Percentiles rank a stretch among this genome's conserved stretches.
Evolutionary conservation across 352 stramenopile genomes (phyloP).

Genomic region (Phytophthora agathidicida): DNA sequence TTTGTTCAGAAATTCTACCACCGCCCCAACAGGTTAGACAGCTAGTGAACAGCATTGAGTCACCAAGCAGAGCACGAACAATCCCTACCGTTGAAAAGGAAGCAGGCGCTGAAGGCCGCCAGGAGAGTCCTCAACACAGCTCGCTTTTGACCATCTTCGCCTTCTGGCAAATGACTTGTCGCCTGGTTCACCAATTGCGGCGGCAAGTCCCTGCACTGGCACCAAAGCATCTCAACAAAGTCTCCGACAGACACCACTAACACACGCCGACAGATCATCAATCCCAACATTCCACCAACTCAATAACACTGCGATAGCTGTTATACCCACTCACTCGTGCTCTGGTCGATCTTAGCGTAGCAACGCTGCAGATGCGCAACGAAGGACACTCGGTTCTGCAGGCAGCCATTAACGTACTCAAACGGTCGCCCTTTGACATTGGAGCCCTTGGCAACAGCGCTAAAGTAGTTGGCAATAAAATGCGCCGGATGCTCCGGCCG

Average conservation of each 20-base stretch:
- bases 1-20: conserved; percentile 57
- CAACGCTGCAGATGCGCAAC: conserved; percentile 46
- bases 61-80: too few relatives aligned
- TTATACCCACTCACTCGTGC: conserved; percentile 43
- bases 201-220: conserved; percentile 61
- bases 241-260: conserved; percentile 60
- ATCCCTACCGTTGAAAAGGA: conserved; percentile 55
- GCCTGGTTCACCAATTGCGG: conserved; percentile 44
- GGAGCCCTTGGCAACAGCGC: conserved; percentile 32
- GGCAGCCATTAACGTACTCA: conserved; percentile 57
- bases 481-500: conserved; percentile 39
- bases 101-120: conserved; percentile 44
- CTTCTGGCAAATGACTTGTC: conserved; percentile 43
- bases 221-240: conserved; percentile 64
- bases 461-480: conserved; percentile 60
- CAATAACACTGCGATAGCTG: background rate
- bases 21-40: background rate
- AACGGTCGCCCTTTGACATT: conserved; percentile 50
- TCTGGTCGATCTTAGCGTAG: conserved; percentile 44
- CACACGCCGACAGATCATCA: background rate
- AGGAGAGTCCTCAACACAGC: conserved; percentile 43
- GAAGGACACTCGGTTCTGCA: conserved; percentile 63
- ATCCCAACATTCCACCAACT: background rate
- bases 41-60: too few relatives aligned
- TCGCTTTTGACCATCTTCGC: conserved; percentile 31